Conservation (phyloP, 2,329 filamentous ascomycete genomes). For the Aureobasidium musti region DNA sequence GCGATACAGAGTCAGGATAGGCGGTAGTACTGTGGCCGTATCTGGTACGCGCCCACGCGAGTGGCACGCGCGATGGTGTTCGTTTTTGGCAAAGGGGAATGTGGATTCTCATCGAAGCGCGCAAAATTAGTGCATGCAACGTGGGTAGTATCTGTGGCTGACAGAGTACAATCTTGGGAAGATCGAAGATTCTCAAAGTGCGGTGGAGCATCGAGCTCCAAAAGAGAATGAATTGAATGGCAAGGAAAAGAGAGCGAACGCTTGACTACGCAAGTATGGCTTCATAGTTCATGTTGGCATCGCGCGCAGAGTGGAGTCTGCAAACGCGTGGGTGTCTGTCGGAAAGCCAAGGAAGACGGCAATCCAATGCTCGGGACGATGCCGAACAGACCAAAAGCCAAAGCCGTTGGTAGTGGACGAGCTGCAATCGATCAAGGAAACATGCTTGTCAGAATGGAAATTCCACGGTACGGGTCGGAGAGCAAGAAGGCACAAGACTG, state of each 20-base stretch:
- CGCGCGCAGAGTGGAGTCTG: background rate
- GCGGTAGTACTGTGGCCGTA: conserved; percentile 7
- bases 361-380: background rate
- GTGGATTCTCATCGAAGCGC: background rate
- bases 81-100: conserved; percentile 8
- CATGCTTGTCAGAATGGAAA: background rate
- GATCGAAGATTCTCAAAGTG: background rate
- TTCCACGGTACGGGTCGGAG: background rate
- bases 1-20: background rate
- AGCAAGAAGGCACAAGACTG: background rate
- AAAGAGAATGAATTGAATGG: background rate
- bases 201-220: background rate
- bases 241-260: background rate
- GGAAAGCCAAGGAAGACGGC: conserved; percentile 9
- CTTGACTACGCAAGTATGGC: background rate
- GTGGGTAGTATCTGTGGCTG: conserved; percentile 15
- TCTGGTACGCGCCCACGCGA: conserved; percentile 22
- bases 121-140: conserved; percentile 17
- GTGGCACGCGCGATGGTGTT: conserved; percentile 2
- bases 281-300: conserved; percentile 6
- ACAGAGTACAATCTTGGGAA: background rate
- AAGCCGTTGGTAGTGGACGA: background rate
- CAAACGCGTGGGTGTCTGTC: background rate
- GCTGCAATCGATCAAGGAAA: conserved; percentile 3
- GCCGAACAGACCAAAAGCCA: background rate